A percentile compares a stretch with the other conserved stretches of the same genome.
phyloP scores from a whole-genome alignment of 2,329 filamentous ascomycete species.

The Ophiostoma ulmi region DNA sequence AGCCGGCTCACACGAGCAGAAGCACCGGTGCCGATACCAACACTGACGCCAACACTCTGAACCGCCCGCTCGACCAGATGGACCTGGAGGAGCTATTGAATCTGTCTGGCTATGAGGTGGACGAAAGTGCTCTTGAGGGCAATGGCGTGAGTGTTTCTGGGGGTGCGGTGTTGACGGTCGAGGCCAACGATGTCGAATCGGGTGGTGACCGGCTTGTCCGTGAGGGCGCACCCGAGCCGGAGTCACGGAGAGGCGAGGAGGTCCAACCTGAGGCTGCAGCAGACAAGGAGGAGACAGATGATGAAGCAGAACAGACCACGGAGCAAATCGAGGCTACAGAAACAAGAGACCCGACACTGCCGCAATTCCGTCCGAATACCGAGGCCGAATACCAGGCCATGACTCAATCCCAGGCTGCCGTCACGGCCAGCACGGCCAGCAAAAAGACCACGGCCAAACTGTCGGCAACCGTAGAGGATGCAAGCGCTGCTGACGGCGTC shows the following conservation, averaged over 20 bases:
- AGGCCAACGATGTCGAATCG: constrained; percentile 8
- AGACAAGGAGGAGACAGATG: background rate
- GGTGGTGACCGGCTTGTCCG: constrained; percentile 22
- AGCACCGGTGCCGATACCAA: background rate
- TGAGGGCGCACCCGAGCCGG: constrained; percentile 7
- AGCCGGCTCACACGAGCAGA: background rate
- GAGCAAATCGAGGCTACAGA: background rate
- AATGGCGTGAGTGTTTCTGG: background rate
- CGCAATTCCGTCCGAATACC: constrained; percentile 62
- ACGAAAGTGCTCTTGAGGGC: constrained; percentile 24
- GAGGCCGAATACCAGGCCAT: constrained; percentile 22
- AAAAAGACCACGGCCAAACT: background rate
- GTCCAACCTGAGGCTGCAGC: background rate
- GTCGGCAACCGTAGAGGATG: background rate
- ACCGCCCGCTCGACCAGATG: constrained; percentile 28
- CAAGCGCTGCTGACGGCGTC: background rate
- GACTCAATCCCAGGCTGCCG: background rate
- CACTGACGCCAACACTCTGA: background rate
- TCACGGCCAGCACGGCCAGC: background rate
- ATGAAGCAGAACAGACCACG: background rate
- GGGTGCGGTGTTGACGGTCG: background rate
- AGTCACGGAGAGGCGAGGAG: background rate
- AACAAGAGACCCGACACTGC: constrained; percentile 57
- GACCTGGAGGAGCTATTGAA: constrained; percentile 41
- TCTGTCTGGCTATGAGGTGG: constrained; percentile 44